Conservation (phyloP, 2,329 filamentous ascomycete genomes). For the Colletotrichum costaricense region DNA sequence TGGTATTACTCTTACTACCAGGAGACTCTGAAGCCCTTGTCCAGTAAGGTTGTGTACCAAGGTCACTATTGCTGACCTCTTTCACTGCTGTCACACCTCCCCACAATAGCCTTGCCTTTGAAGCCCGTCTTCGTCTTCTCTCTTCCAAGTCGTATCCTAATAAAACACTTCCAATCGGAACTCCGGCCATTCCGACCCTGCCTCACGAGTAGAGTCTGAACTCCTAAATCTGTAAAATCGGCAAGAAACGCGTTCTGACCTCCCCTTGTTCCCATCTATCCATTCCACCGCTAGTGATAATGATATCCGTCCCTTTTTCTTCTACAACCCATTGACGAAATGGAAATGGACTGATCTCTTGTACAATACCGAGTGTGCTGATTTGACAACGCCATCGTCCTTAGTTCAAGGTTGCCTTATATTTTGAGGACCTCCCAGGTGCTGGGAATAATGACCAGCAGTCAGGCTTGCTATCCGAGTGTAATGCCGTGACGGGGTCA, state of each 20-base stretch:
- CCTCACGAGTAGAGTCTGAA: constrained; percentile 26
- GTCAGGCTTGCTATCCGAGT: neutral
- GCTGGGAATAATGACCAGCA: neutral
- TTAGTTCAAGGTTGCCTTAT: neutral
- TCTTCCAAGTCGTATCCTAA: neutral
- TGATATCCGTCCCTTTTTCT: neutral
- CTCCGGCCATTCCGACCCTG: constrained; percentile 23
- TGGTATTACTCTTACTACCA: constrained; percentile 27
- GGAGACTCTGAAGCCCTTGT: neutral
- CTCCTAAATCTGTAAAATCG: constrained; percentile 15
- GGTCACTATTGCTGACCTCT: neutral
- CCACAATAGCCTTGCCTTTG: neutral
- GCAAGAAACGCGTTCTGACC: neutral
- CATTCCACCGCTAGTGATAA: neutral
- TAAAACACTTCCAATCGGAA: constrained; percentile 4
- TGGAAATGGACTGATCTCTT: neutral
- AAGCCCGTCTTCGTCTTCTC: neutral
- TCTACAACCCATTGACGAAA: neutral
- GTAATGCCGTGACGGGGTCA: neutral
- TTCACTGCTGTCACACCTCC: neutral
- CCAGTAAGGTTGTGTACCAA: neutral
- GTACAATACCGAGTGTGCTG: neutral
- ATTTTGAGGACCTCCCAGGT: neutral
- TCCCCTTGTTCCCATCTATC: no score
- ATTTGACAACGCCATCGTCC: neutral